Evolutionary conservation across 306 rosid species (phyloP).

Genomic region (Hippophae rhamnoides): DNA sequence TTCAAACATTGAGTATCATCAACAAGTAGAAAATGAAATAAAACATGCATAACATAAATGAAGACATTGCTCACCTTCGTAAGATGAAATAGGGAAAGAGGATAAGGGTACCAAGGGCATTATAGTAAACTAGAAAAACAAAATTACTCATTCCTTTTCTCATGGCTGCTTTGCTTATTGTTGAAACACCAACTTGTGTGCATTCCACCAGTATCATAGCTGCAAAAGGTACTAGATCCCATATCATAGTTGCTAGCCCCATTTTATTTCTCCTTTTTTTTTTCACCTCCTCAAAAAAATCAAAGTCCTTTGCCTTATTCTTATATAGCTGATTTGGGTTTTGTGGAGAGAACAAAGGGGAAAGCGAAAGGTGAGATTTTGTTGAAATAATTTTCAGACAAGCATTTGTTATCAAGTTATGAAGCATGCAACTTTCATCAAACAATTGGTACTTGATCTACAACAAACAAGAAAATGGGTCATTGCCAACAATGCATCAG

Average conservation of each 20-base stretch:
- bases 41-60: background rate
- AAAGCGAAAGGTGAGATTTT: no score
- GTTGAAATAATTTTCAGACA: no score
- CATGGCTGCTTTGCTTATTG: slow-evolving; percentile 35
- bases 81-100: slow-evolving; percentile 24
- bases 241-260: background rate
- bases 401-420: no score
- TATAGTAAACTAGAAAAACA: slow-evolving; percentile 30
- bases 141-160: slow-evolving; percentile 26
- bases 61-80: slow-evolving; percentile 12
- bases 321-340: no score
- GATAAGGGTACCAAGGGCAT: slow-evolving; percentile 27
- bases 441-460: no score
- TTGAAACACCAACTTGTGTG: slow-evolving; percentile 21
- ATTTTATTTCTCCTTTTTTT: slow-evolving; percentile 3
- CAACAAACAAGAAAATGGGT: no score
- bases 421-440: no score
- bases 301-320: background rate
- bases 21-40: background rate
- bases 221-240: slow-evolving; percentile 14
- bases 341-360: no score
- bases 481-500: no score
- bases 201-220: slow-evolving; percentile 31
- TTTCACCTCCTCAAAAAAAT: background rate
- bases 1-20: background rate